Conservation (phyloP, 1,284 basidiomycete genomes). For the Rhodotorula sp. region DNA sequence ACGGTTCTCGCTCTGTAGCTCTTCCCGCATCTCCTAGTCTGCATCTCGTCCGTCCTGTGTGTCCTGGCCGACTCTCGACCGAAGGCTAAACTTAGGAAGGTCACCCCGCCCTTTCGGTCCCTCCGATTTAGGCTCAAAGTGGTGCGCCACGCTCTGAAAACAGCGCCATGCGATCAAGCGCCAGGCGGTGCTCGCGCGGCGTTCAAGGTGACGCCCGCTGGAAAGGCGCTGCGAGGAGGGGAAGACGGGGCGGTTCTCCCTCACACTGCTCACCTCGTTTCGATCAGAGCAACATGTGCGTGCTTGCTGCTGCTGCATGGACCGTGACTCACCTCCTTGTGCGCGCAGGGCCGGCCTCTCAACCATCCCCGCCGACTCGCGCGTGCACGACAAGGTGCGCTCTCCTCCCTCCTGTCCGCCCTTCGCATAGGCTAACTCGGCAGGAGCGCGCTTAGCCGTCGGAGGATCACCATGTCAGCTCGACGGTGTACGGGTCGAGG, state of each 20-base stretch:
- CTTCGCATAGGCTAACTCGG: no score
- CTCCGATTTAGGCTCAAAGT: background rate
- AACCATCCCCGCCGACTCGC: conserved; percentile 19
- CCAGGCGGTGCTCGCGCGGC: no score
- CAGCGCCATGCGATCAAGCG: no score
- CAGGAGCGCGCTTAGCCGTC: background rate
- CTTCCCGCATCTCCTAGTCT: background rate
- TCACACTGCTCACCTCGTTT: no score
- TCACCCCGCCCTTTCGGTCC: no score
- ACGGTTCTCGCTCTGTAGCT: background rate
- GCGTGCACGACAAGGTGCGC: conserved; percentile 2
- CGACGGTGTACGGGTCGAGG: conserved; percentile 48
- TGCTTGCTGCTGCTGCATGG: background rate
- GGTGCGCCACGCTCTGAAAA: background rate
- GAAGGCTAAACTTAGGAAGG: background rate
- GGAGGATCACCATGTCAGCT: conserved; percentile 40
- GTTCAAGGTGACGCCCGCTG: no score
- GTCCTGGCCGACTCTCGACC: no score
- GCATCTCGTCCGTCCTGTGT: background rate
- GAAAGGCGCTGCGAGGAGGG: no score
- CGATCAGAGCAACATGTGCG: background rate
- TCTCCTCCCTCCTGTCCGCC: background rate
- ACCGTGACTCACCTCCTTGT: background rate
- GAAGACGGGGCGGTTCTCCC: no score
- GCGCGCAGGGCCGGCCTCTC: conserved; percentile 2